Evolutionary conservation across 1,284 basidiomycete species (phyloP).

Genomic region (Rhodotorula glutinis): DNA sequence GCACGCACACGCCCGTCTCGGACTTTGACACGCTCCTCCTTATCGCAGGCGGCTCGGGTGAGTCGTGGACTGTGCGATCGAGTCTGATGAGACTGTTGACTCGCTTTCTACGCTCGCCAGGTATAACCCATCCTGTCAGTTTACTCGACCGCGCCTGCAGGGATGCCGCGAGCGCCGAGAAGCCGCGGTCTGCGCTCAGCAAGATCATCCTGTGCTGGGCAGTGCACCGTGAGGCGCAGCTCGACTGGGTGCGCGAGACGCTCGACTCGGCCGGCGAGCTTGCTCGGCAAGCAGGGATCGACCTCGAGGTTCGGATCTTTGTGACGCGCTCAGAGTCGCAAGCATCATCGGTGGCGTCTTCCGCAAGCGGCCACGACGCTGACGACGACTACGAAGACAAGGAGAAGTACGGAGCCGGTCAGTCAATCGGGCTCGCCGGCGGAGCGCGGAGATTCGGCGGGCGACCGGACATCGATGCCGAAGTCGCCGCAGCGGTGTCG

Average conservation of each 20-base stretch:
- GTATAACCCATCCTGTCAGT: slow-evolving; percentile 22
- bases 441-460: slow-evolving; percentile 3
- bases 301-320: too few species aligned
- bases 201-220: slow-evolving; percentile 33
- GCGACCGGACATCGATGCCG: slow-evolving; percentile 2
- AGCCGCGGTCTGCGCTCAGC: not conserved
- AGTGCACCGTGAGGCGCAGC: slow-evolving; percentile 16
- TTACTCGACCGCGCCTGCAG: slow-evolving; percentile 15
- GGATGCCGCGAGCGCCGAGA: not conserved
- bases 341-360: too few species aligned
- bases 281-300: too few species aligned
- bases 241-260: too few species aligned
- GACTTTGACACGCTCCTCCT: slow-evolving; percentile 30
- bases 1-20: not conserved
- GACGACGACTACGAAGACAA: not conserved
- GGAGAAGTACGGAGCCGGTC: slow-evolving; percentile 7
- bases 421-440: not conserved
- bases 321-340: too few species aligned
- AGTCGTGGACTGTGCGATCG: not conserved
- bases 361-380: not conserved
- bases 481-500: slow-evolving; percentile 1
- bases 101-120: not conserved
- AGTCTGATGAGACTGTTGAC: not conserved
- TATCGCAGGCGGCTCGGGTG: slow-evolving; percentile 33
- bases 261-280: too few species aligned